phyloP scores from a whole-genome alignment of 192 early-diverging fungal species.

The Funneliformis mosseae region DNA sequence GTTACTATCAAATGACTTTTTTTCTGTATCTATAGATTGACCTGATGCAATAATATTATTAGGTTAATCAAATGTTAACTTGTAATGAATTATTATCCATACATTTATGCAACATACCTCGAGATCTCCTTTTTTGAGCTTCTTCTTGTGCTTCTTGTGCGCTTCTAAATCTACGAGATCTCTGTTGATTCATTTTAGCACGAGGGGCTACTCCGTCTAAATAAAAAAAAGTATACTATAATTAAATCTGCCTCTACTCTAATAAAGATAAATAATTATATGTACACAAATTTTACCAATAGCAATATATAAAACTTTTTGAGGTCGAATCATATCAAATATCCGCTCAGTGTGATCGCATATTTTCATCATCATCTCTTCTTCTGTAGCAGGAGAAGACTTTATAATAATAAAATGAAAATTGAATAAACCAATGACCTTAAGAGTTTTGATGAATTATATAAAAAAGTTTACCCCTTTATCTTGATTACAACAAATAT shows the following conservation, averaged over 20 bases:
- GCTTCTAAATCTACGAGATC: conserved; percentile 94
- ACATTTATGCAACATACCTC: not conserved
- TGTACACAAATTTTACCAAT: conserved; percentile 78
- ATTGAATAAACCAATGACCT: not conserved
- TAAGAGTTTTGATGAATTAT: not conserved
- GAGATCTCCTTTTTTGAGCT: conserved; percentile 31
- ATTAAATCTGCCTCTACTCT: no score
- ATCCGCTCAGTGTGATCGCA: conserved; percentile 97
- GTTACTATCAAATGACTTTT: conserved; percentile 89
- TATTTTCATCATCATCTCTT: conserved; percentile 95
- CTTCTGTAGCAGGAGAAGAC: conserved; percentile 78
- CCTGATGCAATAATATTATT: conserved; percentile 48
- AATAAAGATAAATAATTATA: no score
- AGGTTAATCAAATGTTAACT: not conserved
- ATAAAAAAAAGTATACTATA: not conserved
- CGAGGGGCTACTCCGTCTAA: conserved; percentile 96
- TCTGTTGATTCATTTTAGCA: conserved; percentile 99
- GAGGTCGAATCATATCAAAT: conserved; percentile 87
- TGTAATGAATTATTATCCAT: not conserved
- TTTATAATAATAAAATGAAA: conserved; percentile 32
- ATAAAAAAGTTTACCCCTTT: conserved; percentile 52
- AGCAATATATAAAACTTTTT: conserved; percentile 97
- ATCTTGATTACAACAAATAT: conserved; percentile 83
- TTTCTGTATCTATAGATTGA: conserved; percentile 47
- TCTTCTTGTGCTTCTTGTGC: conserved; percentile 73